Evolutionary conservation across 768 basidiomycete genomes (phyloP), one percentile per base, ranked within the genome.

Genomic region (Calvatia gigantea): DNA sequence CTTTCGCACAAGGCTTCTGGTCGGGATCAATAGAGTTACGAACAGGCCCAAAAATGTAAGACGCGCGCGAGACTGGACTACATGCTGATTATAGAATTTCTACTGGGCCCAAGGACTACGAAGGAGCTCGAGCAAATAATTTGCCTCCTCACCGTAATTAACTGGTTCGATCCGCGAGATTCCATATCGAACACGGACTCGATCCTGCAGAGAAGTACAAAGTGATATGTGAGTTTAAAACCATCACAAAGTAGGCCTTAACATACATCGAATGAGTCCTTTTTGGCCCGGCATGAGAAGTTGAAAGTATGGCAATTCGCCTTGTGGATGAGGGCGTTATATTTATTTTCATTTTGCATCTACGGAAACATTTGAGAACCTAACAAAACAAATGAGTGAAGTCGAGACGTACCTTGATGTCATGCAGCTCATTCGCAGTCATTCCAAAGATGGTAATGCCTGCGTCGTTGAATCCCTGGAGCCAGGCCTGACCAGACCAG

Each of bases 381-480:
- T 12, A n/a, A 47, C 12, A 32, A 33, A 48, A 31, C 17, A n/a
- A n/a, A n/a, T 4, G 9, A 32, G 14, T 12, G 14, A 31, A 21
- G 25, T 9, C 15, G 37, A 33, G n/a, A 47, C 8, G 32, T 47
- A 89, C 91, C 76, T 81, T 89, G 58, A 94, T 76, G n/a, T 76
- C 78, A 53, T 86, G 69, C 39, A 98, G 67, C 12, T 94, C 86
- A 62, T 94, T 83, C 9, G 92, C 96, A 29, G 81, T 72, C 73
- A 84, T 86, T 25, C 83, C 88, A 59, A 98, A 86, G 14, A 99
- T 70, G 3, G 75, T 72, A 50, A 84, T 69, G 4, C 94, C 97
- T 31, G 88, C 83, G 5, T 98, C 96, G 67, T 99, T 96, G 78
- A 99, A 99, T 3, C 90, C 93, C 59, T 91, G 91, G 42, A 98